Evolutionary conservation across 345 rosid species (phyloP).

Genomic region (Dipteronia sinensis): DNA sequence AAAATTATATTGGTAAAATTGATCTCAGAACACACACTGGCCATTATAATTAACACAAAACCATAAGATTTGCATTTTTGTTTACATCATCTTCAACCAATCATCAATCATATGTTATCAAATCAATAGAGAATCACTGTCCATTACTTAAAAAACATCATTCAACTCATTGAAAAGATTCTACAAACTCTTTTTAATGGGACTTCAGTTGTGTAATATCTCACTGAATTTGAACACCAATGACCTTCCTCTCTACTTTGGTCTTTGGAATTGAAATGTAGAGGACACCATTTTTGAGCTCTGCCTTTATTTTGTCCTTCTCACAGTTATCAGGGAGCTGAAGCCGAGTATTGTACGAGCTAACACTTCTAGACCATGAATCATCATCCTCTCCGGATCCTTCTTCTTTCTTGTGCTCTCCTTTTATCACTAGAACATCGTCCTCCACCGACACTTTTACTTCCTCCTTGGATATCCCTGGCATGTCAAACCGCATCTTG

Average conservation of each 20-base stretch:
- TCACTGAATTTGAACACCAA: conserved; percentile 47
- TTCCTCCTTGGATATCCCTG: conserved; percentile 76
- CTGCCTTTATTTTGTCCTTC: conserved; percentile 66
- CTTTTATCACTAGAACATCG: conserved; percentile 59
- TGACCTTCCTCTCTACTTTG: conserved; percentile 56
- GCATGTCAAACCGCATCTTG: conserved; percentile 88
- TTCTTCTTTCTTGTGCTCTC: conserved; percentile 64
- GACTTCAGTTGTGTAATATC: neutral
- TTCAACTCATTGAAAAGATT: too few relatives aligned
- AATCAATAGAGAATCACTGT: too few relatives aligned
- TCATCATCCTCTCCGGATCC: conserved; percentile 32
- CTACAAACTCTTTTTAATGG: too few relatives aligned
- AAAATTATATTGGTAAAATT: too few relatives aligned
- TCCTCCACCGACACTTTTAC: conserved; percentile 72
- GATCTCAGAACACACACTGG: too few relatives aligned
- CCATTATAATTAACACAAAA: too few relatives aligned
- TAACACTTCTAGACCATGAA: conserved; percentile 46
- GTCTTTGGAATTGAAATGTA: conserved; percentile 63
- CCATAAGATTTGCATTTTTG: too few relatives aligned
- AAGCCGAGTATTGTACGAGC: conserved; percentile 60
- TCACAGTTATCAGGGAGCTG: conserved; percentile 58
- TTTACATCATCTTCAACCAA: too few relatives aligned
- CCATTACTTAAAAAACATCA: too few relatives aligned
- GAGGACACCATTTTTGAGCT: conserved; percentile 75
- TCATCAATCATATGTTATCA: too few relatives aligned